Percentiles rank a stretch among this genome's conserved stretches.
These are phyloP conservation scores for Bretschneidera sinensis DNA, from an alignment of 345 rosid genomes.

Conservation along the genomic window DNA sequence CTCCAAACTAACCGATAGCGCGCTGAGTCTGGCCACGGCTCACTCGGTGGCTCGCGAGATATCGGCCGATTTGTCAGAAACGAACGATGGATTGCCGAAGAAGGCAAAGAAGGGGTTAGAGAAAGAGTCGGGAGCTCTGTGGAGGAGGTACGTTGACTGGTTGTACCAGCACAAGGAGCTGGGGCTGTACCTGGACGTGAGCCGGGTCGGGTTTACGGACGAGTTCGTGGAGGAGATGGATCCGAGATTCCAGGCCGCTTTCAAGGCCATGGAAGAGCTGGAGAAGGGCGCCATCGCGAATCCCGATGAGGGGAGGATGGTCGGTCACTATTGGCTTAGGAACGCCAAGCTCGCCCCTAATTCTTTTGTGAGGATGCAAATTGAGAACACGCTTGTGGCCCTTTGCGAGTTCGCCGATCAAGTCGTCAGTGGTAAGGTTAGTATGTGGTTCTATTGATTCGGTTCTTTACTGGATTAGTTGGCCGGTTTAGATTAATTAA, in stretches of 20 bases:
- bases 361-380: conserved; percentile 47
- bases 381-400: conserved; percentile 64
- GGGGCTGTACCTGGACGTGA: conserved; percentile 81
- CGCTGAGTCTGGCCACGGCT: conserved; percentile 20
- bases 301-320: conserved; percentile 98
- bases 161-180: conserved; percentile 88
- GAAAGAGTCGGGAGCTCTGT: conserved; percentile 59
- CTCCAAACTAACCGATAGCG: conserved; percentile 19
- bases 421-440: conserved; percentile 81
- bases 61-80: conserved; percentile 35
- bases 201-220: conserved; percentile 82
- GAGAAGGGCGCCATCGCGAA: conserved; percentile 94
- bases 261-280: conserved; percentile 73
- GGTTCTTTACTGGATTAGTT: neutral
- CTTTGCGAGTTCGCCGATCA: conserved; percentile 65
- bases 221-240: conserved; percentile 80
- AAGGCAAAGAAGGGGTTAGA: conserved; percentile 44
- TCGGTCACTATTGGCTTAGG: conserved; percentile 96
- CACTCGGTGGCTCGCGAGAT: conserved; percentile 56
- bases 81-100: conserved; percentile 24
- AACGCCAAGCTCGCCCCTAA: conserved; percentile 66
- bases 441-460: conserved; percentile 8
- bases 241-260: conserved; percentile 60
- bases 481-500: neutral
- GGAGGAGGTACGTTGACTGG: conserved; percentile 91